Evolutionary conservation across 192 early-diverging fungal species (phyloP), one percentile per base, ranked within the genome.

Genomic region (Podila verticillata): DNA sequence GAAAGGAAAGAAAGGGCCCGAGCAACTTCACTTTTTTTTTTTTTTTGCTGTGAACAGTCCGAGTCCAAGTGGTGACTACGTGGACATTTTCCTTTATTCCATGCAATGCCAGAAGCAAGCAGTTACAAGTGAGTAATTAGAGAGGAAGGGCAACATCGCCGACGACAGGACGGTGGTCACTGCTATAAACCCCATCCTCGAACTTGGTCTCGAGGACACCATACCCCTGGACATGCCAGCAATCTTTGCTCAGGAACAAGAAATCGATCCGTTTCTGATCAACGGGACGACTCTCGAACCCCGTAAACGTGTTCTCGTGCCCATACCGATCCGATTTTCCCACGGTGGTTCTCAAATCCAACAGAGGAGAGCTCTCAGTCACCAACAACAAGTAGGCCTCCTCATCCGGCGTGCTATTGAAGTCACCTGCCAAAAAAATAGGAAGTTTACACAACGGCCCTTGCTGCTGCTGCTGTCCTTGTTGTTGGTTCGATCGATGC

Each of bases 201-300:
- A 66, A 66, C 22, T 34, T 20, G 49, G 65, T 57, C 49, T 66
- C 65, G 9, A 66, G 30, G 12, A 66, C 65, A 5, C 65, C 65
- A 34, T 66, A 66, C 22, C 65, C 51, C 12, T 32, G 51, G 0
- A 66, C 22, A 19, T 56, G 30, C 65, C 65, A 66, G 7, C 48
- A 12, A 5, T 13, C 32, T 51, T 66, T 56, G 32, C 51, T 66
- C 65, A 66, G 34, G 31, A 66, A 66, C 65, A 66, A 66, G 22
- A 66, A 66, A 39, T 66, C 65, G 15, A 66, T 66, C 51, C 51
- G 31, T 24, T 66, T 66, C 31, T 66, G 65, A 32, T 66, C 65
- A 7, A 29, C 9, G 4, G 51, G 32, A 32, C 51, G 49, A 66
- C 31, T 56, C 65, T 66, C 65, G 13, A 66, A 66, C 48, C 65